Percentiles rank a stretch among this genome's conserved stretches.
Conservation (phyloP, 2,329 filamentous ascomycete genomes). For the Nothophaeocryptopus gaeumannii region DNA sequence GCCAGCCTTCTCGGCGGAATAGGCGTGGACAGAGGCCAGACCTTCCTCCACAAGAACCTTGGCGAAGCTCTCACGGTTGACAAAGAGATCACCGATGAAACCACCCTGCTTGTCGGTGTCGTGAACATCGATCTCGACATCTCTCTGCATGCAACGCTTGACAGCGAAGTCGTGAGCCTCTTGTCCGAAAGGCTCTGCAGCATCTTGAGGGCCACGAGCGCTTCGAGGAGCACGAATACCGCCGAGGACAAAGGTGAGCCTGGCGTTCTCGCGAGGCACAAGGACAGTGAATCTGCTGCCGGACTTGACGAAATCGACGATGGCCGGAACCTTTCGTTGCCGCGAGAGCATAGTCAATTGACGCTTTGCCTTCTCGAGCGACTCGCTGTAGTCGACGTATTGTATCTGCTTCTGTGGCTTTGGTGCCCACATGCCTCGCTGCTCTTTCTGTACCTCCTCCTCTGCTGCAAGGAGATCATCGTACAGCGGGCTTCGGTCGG, state of each 20-base stretch:
- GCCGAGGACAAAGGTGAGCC: slow-evolving; percentile 90
- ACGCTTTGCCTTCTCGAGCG: slow-evolving; percentile 89
- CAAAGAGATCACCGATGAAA: slow-evolving; percentile 91
- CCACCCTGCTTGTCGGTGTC: slow-evolving; percentile 95
- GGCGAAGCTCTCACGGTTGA: slow-evolving; percentile 93
- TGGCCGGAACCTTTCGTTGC: slow-evolving; percentile 85
- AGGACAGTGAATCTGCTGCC: slow-evolving; percentile 90
- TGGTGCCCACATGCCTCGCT: slow-evolving; percentile 91
- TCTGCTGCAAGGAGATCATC: slow-evolving; percentile 81
- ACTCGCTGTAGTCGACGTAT: slow-evolving; percentile 88
- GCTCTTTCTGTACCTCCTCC: slow-evolving; percentile 75
- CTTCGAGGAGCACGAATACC: slow-evolving; percentile 89
- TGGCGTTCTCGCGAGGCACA: slow-evolving; percentile 87
- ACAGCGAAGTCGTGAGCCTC: slow-evolving; percentile 92
- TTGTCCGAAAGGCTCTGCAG: slow-evolving; percentile 89
- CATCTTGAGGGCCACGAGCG: slow-evolving; percentile 73
- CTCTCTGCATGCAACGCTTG: slow-evolving; percentile 83
- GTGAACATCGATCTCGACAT: slow-evolving; percentile 93
- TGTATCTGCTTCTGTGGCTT: slow-evolving; percentile 81
- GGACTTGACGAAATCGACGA: slow-evolving; percentile 98
- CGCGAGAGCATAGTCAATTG: slow-evolving; percentile 83
- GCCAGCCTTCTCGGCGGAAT: slow-evolving; percentile 92
- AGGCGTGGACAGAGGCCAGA: slow-evolving; percentile 84
- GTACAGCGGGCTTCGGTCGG: slow-evolving; percentile 89
- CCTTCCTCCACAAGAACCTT: slow-evolving; percentile 93